These are phyloP conservation scores for Aspergillus fumigatus DNA, from an alignment of 2,329 filamentous ascomycete species.

Conservation along the genomic window DNA sequence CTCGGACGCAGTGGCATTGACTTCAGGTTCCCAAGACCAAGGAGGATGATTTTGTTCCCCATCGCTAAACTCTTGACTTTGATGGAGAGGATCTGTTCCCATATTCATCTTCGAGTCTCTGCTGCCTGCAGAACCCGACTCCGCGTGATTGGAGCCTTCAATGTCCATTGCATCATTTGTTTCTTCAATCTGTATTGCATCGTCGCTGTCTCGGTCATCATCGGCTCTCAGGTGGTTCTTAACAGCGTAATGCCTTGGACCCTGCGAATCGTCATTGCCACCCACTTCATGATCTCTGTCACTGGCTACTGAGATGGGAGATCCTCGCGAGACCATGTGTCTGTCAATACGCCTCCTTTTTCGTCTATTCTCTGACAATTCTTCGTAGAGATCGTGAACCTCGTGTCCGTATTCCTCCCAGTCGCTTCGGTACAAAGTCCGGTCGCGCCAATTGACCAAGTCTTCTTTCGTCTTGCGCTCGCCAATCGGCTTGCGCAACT, in stretches of 20 bases:
- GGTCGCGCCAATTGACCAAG: slow-evolving; percentile 46
- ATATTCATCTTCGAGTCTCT: neutral
- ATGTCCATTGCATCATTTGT: slow-evolving; percentile 1
- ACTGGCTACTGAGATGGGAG: neutral
- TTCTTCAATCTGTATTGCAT: neutral
- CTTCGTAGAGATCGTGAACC: slow-evolving; percentile 23
- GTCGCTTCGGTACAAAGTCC: slow-evolving; percentile 42
- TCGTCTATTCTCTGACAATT: slow-evolving; percentile 24
- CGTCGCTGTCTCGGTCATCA: neutral
- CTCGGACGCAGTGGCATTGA: neutral
- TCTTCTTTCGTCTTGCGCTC: slow-evolving; percentile 34
- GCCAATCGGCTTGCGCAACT: slow-evolving; percentile 16
- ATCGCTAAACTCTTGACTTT: neutral
- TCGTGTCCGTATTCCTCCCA: slow-evolving; percentile 47
- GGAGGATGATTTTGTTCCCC: neutral
- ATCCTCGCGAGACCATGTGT: neutral
- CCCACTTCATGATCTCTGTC: neutral
- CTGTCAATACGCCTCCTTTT: slow-evolving; percentile 28
- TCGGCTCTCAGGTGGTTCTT: neutral
- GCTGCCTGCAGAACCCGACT: neutral
- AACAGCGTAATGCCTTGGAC: neutral
- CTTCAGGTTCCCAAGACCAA: neutral
- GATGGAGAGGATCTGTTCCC: neutral
- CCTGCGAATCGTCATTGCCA: neutral
- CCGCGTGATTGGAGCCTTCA: neutral